These are phyloP conservation scores for Phytopythium aichiense DNA, from an alignment of 352 stramenopile genomes.

Conservation along the genomic window DNA sequence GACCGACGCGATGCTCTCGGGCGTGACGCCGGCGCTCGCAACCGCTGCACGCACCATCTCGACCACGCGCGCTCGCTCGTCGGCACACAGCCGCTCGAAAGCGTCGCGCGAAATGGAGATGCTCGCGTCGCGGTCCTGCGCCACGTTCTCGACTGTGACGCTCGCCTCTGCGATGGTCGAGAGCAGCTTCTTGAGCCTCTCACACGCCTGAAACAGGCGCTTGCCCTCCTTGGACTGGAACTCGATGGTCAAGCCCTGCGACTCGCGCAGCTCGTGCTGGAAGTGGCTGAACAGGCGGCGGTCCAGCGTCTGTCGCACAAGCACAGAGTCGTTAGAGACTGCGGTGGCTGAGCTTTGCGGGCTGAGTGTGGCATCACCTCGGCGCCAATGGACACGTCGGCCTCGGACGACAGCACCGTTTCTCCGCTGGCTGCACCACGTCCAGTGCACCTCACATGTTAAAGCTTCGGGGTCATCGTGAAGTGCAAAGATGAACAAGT, in stretches of 20 bases:
- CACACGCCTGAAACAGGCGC: slow-evolving; percentile 82
- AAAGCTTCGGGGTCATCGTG: not conserved
- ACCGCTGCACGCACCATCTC: slow-evolving; percentile 51
- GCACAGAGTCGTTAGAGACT: not conserved
- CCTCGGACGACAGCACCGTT: slow-evolving; percentile 46
- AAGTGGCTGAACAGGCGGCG: slow-evolving; percentile 79
- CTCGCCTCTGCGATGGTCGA: slow-evolving; percentile 79
- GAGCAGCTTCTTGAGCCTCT: slow-evolving; percentile 88
- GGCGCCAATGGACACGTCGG: slow-evolving; percentile 56
- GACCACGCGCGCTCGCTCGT: slow-evolving; percentile 45
- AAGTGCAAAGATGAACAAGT: not conserved
- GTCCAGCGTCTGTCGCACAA: slow-evolving; percentile 48
- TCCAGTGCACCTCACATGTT: not conserved
- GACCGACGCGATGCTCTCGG: slow-evolving; percentile 51
- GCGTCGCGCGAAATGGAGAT: slow-evolving; percentile 68
- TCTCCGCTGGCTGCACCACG: slow-evolving; percentile 33
- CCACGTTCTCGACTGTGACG: slow-evolving; percentile 83
- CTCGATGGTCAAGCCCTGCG: slow-evolving; percentile 45
- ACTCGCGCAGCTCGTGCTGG: slow-evolving; percentile 52
- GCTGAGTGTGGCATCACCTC: slow-evolving; percentile 18
- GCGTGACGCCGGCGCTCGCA: slow-evolving; percentile 34
- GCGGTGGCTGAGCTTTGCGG: not conserved
- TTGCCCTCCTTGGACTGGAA: slow-evolving; percentile 77
- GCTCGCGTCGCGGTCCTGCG: slow-evolving; percentile 73
- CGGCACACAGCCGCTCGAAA: slow-evolving; percentile 63